Evolutionary conservation across 1,139 yeast genomes (phyloP), one percentile per base, ranked within the genome.

Genomic region (Taiozyma onychis): DNA sequence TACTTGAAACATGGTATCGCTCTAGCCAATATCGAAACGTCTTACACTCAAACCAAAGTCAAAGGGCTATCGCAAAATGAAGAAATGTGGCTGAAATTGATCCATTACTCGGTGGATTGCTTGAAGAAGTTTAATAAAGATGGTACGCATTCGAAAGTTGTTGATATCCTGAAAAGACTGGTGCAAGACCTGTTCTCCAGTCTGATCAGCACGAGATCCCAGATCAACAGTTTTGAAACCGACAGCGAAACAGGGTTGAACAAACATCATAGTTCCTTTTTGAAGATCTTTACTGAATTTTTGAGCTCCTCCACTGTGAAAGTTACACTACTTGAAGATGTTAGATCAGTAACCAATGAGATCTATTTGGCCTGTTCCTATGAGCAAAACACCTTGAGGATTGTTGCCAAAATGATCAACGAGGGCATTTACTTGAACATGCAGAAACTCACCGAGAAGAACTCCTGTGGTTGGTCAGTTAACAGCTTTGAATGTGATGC

Each of bases 361-460:
- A 76, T 85, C 7, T 82, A 84, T 54, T 66, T 81, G 7, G 83
- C 89, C 0, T 83, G 83, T 59, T 70, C 80, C 2, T 83, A 82
- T 58, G 93, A 87, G 57, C 75, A 76, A 49, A 79, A 77, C 50
- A 76, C 85, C 57, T 66, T 83, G 30, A 66, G 68, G n/a, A 74
- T 83, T 6, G 75, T 83, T 2, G 70, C 82, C 44, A 67, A 69
- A 41, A 70, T 86, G 56, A 67, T 85, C 26, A 81, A 83, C 57
- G 71, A 71, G 39, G 85, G 78, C 50, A 77, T 82, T 4, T 77
- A 69, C 59, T 67, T 69, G 39, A 75, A 74, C 48, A 65, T 83
- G 63, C 62, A 70, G 22, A 54, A 63, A 3, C 64, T 82, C 3
- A 69, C 73, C 11, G 57, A 61, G 1, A 71, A 73, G 44, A 72